Evolutionary conservation across 306 rosid genomes (phyloP).

Genomic region (Cucurbita maxima): DNA sequence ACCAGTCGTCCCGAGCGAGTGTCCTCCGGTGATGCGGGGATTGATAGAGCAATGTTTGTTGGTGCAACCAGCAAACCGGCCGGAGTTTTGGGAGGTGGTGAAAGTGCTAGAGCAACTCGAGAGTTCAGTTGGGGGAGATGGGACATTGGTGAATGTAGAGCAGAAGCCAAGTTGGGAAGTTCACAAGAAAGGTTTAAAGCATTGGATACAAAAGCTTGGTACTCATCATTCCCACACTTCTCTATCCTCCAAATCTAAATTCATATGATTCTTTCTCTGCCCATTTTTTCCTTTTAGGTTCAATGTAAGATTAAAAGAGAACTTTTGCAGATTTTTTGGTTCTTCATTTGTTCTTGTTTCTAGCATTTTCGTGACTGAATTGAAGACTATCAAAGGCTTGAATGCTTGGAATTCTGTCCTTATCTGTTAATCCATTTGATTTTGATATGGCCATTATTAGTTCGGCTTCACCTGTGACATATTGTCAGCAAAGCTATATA

Average conservation of each 20-base stretch:
- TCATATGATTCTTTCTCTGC: conserved; percentile 43
- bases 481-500: too few species aligned
- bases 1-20: conserved; percentile 47
- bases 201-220: conserved; percentile 83
- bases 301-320: neutral
- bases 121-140: conserved; percentile 48
- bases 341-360: neutral
- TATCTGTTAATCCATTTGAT: neutral
- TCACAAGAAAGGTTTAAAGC: conserved; percentile 73
- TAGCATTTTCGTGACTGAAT: neutral
- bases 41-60: conserved; percentile 90
- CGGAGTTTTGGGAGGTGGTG: conserved; percentile 83
- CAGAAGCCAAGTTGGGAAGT: conserved; percentile 35
- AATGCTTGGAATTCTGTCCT: neutral
- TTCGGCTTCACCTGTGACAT: too few species aligned
- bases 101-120: conserved; percentile 75
- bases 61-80: conserved; percentile 63
- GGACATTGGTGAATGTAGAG: conserved; percentile 43
- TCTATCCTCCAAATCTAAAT: conserved; percentile 55
- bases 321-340: neutral
- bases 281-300: conserved; percentile 22
- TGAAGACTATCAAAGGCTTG: neutral
- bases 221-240: conserved; percentile 30
- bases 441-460: too few species aligned
- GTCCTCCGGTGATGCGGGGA: conserved; percentile 59